A percentile compares a stretch with the other conserved stretches of the same genome.
Conservation (phyloP, 2,329 filamentous ascomycete species). For the Chrysoporthe cubensis region DNA sequence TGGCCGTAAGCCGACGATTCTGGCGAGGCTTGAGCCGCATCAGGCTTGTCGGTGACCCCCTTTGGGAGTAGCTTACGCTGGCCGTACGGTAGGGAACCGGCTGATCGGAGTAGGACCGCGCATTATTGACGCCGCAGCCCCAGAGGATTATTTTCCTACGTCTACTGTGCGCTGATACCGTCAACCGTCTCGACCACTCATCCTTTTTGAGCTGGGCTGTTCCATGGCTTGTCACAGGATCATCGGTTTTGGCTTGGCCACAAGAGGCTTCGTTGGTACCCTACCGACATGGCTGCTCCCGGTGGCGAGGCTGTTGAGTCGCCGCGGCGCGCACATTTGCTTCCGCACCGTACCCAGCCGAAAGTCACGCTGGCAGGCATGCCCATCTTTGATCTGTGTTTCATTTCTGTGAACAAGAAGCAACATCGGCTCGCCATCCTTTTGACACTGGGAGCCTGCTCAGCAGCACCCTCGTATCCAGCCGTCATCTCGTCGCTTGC, state of each 20-base stretch:
- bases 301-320: conserved; percentile 14
- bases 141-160: not conserved
- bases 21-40: conserved; percentile 5
- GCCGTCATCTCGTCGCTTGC: not conserved
- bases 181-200: not conserved
- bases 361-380: not conserved
- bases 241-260: conserved; percentile 2
- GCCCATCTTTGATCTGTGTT: not conserved
- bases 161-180: conserved; percentile 5
- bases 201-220: conserved; percentile 5
- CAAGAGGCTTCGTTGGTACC: conserved; percentile 18
- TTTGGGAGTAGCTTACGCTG: conserved; percentile 1
- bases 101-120: not conserved
- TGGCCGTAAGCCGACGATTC: no score
- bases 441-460: no score
- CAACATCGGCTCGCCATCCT: no score
- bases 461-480: not conserved
- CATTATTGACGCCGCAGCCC: not conserved
- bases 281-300: conserved; percentile 26
- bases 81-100: not conserved
- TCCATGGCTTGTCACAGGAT: not conserved
- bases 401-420: no score
- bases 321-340: not conserved
- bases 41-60: conserved; percentile 11
- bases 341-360: not conserved